These are phyloP conservation scores for Lipomyces spencermartinsiae DNA, from an alignment of 805 yeast species.

Conservation along the genomic window DNA sequence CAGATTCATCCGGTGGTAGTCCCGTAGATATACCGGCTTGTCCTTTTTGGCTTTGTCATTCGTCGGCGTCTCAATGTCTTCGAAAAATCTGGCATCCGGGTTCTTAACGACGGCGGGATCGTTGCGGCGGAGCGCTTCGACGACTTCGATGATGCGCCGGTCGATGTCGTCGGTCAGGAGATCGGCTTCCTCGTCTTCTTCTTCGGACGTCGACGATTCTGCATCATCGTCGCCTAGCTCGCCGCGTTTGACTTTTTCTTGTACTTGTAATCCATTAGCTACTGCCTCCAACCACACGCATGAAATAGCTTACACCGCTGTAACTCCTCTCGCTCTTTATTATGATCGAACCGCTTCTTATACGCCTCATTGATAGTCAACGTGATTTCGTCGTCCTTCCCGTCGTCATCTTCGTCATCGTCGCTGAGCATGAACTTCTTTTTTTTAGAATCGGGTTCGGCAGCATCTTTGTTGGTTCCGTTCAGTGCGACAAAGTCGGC, in stretches of 20 bases:
- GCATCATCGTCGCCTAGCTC: slow-evolving; percentile 46
- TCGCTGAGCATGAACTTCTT: slow-evolving; percentile 11
- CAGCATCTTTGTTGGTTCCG: background rate
- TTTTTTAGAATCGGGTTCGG: background rate
- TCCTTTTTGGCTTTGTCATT: slow-evolving; percentile 55
- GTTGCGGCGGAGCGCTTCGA: slow-evolving; percentile 70
- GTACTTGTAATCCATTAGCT: slow-evolving; percentile 19
- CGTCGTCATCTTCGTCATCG: slow-evolving; percentile 36
- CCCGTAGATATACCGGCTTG: slow-evolving; percentile 87
- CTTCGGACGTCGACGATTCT: slow-evolving; percentile 57
- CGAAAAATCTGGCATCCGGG: slow-evolving; percentile 74
- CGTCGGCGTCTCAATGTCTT: slow-evolving; percentile 52
- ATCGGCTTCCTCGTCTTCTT: slow-evolving; percentile 92
- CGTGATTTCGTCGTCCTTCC: slow-evolving; percentile 34
- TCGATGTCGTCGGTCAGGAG: slow-evolving; percentile 86
- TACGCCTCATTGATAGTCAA: slow-evolving; percentile 41
- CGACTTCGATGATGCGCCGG: slow-evolving; percentile 72
- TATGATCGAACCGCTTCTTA: slow-evolving; percentile 43
- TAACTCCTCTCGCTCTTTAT: slow-evolving; percentile 46
- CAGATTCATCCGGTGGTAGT: slow-evolving; percentile 85
- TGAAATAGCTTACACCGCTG: slow-evolving; percentile 35
- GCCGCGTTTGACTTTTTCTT: slow-evolving; percentile 42
- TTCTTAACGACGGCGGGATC: slow-evolving; percentile 68
- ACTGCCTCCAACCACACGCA: background rate
- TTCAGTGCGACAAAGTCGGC: background rate